Evolutionary conservation across 2,329 filamentous ascomycete species (phyloP).

Genomic region (Hypoxylon sp.): DNA sequence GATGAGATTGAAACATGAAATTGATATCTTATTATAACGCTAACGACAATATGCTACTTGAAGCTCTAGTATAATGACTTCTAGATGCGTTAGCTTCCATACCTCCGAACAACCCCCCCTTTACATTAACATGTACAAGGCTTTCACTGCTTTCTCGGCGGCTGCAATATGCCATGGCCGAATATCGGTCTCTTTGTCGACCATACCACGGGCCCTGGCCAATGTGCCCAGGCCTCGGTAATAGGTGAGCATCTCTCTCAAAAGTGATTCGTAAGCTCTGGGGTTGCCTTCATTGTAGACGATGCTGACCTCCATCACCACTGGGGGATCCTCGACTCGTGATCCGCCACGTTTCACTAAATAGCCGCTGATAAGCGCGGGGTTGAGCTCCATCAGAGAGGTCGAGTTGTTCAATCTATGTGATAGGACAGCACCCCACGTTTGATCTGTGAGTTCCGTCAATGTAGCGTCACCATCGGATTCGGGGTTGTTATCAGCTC

Average conservation of each 20-base stretch:
- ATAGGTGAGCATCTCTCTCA: conserved; percentile 78
- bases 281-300: conserved; percentile 69
- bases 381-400: conserved; percentile 68
- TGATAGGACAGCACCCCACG: conserved; percentile 79
- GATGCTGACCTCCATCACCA: conserved; percentile 75
- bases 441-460: conserved; percentile 80
- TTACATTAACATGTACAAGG: conserved; percentile 76
- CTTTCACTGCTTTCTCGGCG: conserved; percentile 77
- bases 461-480: conserved; percentile 77
- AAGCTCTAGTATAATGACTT: conserved; percentile 3
- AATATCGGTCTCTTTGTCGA: conserved; percentile 71
- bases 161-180: conserved; percentile 84
- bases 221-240: conserved; percentile 79
- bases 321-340: conserved; percentile 70
- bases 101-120: neutral
- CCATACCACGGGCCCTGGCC: conserved; percentile 75
- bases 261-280: conserved; percentile 72
- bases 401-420: conserved; percentile 75
- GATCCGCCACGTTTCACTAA: conserved; percentile 74
- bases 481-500: conserved; percentile 61
- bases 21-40: conserved; percentile 28
- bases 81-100: conserved; percentile 7
- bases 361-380: conserved; percentile 74
- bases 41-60: conserved; percentile 3
- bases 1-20: neutral